Conservation (phyloP, 371 early-diverging fungal species). For the Apophysomyces elegans region DNA sequence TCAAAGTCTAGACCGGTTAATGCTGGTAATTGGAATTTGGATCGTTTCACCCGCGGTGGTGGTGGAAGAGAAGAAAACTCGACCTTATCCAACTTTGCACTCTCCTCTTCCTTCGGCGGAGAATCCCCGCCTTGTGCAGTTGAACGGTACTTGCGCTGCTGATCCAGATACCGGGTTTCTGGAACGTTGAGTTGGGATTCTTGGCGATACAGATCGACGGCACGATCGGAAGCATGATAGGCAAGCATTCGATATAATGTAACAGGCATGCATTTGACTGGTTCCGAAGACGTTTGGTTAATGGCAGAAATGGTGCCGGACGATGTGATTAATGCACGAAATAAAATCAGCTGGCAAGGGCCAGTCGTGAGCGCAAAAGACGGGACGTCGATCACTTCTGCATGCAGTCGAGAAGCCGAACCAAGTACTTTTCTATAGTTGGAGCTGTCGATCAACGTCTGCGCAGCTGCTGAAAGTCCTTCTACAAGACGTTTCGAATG, state of each 20-base stretch:
- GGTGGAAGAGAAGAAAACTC: conserved; percentile 21
- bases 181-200: conserved; percentile 16
- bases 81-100: not conserved
- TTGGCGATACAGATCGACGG: conserved; percentile 22
- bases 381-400: conserved; percentile 42
- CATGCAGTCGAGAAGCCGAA: conserved; percentile 28
- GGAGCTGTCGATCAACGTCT: conserved; percentile 22
- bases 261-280: conserved; percentile 40
- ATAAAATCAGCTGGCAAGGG: conserved; percentile 43
- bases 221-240: conserved; percentile 28
- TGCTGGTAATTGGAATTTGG: conserved; percentile 21
- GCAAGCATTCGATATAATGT: conserved; percentile 36
- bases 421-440: conserved; percentile 33
- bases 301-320: conserved; percentile 40
- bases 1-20: conserved; percentile 9
- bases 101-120: not conserved
- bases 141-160: conserved; percentile 25
- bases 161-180: conserved; percentile 20
- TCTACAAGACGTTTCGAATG: conserved; percentile 19
- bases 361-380: conserved; percentile 37
- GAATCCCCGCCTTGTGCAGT: conserved; percentile 13
- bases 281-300: conserved; percentile 35
- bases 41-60: conserved; percentile 31
- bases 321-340: conserved; percentile 34
- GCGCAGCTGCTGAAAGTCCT: conserved; percentile 30